Evolutionary conservation across 345 rosid genomes (phyloP).

Genomic region (Acer negundo): DNA sequence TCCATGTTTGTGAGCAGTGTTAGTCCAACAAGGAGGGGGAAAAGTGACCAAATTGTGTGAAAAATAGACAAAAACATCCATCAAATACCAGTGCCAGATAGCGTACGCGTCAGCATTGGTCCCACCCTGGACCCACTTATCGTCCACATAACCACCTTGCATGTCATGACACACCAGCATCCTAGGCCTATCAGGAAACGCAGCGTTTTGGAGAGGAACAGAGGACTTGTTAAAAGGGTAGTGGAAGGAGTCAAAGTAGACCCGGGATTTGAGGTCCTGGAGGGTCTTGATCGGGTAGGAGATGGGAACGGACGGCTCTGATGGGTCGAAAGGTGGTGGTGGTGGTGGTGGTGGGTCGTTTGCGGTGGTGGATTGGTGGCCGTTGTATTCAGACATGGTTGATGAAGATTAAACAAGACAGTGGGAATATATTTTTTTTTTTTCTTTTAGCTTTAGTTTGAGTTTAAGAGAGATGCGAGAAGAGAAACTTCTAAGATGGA

Average conservation of each 20-base stretch:
- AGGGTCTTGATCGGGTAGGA: conserved; percentile 77
- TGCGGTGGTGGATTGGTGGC: conserved; percentile 12
- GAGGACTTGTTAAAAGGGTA: conserved; percentile 66
- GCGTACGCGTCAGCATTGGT: conserved; percentile 53
- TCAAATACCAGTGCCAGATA: conserved; percentile 91
- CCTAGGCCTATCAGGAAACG: conserved; percentile 50
- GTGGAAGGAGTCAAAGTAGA: conserved; percentile 79
- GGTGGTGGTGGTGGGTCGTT: conserved; percentile 52
- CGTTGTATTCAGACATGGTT: conserved; percentile 33
- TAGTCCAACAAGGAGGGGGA: conserved; percentile 95
- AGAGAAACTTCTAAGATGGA: too few relatives aligned
- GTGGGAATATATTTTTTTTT: too few relatives aligned
- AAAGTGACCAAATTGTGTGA: conserved; percentile 75
- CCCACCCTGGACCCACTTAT: conserved; percentile 92
- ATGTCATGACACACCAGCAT: conserved; percentile 83
- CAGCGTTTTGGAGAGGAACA: conserved; percentile 45
- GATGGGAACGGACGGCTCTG: conserved; percentile 56
- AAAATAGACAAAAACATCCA: conserved; percentile 83
- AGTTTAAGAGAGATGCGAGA: too few relatives aligned
- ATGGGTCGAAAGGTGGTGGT: conserved; percentile 52
- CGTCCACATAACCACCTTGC: conserved; percentile 75
- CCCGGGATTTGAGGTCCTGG: conserved; percentile 54
- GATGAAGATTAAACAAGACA: conserved; percentile 16
- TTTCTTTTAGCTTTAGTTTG: too few relatives aligned
- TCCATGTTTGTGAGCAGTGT: conserved; percentile 87